Percentiles rank a stretch among this genome's conserved stretches.
These are phyloP conservation scores for Aspergillus sclerotioniger DNA, from an alignment of 495 filamentous ascomycete genomes.

Conservation along the genomic window DNA sequence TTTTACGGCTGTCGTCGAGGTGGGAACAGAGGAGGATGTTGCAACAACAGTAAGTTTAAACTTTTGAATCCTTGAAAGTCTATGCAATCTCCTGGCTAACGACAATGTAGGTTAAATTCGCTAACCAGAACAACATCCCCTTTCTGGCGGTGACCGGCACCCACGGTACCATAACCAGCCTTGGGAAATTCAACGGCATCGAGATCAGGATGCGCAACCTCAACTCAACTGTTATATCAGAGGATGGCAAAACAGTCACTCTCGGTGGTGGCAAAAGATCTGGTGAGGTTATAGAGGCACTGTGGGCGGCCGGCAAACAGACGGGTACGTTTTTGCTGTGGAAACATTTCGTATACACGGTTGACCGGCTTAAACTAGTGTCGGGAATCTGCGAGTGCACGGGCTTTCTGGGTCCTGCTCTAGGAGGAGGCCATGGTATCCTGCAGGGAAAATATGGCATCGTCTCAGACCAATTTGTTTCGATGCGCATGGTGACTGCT, in stretches of 20 bases:
- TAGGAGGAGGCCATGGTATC: background rate
- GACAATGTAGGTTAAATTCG: slow-evolving; percentile 38
- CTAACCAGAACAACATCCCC: slow-evolving; percentile 43
- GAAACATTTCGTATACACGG: background rate
- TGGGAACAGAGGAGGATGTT: background rate
- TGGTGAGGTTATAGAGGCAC: slow-evolving; percentile 26
- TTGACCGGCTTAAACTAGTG: slow-evolving; percentile 23
- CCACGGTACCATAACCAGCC: slow-evolving; percentile 43
- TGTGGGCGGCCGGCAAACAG: slow-evolving; percentile 29
- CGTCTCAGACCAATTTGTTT: background rate
- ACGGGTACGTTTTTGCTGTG: slow-evolving; percentile 4
- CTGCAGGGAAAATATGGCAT: slow-evolving; percentile 5
- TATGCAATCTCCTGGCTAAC: background rate
- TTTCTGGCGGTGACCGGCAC: slow-evolving; percentile 50
- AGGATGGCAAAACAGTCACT: slow-evolving; percentile 45
- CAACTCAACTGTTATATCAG: slow-evolving; percentile 37
- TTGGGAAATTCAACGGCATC: slow-evolving; percentile 50
- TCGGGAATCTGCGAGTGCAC: slow-evolving; percentile 58
- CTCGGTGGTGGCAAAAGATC: slow-evolving; percentile 51
- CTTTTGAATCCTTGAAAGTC: too few species aligned
- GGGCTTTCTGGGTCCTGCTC: slow-evolving; percentile 50
- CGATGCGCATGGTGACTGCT: background rate
- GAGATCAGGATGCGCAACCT: slow-evolving; percentile 45
- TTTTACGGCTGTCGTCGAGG: background rate
- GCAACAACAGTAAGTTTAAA: background rate